Percentiles rank a stretch among this genome's conserved stretches.
Evolutionary conservation across 768 basidiomycete genomes (phyloP).

Genomic region (Boletus barrowsii): DNA sequence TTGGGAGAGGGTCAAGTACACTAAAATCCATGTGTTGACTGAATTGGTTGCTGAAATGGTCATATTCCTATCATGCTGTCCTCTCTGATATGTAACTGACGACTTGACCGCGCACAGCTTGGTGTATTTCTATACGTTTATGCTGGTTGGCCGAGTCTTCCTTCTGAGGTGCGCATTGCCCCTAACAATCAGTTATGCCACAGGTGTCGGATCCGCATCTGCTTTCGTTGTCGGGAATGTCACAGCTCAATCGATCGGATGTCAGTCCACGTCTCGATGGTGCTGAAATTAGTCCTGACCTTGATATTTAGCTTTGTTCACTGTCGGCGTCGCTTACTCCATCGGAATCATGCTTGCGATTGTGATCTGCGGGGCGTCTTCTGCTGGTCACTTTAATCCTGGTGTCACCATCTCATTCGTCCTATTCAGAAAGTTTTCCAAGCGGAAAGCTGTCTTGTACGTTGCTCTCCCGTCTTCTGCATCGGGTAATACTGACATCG

Average conservation of each 20-base stretch:
- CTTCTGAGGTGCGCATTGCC: neutral
- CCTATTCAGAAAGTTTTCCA: conserved; percentile 55
- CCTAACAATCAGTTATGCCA: neutral
- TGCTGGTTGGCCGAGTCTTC: conserved; percentile 35
- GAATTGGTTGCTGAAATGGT: conserved; percentile 65
- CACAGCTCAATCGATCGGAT: conserved; percentile 42
- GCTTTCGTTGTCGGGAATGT: conserved; percentile 48
- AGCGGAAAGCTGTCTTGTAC: conserved; percentile 49
- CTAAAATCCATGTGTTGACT: conserved; percentile 47
- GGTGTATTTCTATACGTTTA: conserved; percentile 64
- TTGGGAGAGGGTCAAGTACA: conserved; percentile 52
- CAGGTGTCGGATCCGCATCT: conserved; percentile 56
- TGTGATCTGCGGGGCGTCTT: conserved; percentile 47
- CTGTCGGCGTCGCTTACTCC: conserved; percentile 57
- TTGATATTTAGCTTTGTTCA: conserved; percentile 44
- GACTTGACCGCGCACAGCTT: conserved; percentile 33
- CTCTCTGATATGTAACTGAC: neutral
- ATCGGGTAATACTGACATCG: conserved; percentile 10
- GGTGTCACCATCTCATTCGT: conserved; percentile 52
- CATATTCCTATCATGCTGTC: neutral
- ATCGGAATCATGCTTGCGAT: conserved; percentile 61
- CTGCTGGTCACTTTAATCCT: conserved; percentile 67
- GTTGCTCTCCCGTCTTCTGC: conserved; percentile 12
- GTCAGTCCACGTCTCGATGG: conserved; percentile 35
- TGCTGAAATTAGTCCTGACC: neutral